Evolutionary conservation across 176 grass and related monocot genomes (phyloP).

Genomic region (Eremochloa ophiuroides): DNA sequence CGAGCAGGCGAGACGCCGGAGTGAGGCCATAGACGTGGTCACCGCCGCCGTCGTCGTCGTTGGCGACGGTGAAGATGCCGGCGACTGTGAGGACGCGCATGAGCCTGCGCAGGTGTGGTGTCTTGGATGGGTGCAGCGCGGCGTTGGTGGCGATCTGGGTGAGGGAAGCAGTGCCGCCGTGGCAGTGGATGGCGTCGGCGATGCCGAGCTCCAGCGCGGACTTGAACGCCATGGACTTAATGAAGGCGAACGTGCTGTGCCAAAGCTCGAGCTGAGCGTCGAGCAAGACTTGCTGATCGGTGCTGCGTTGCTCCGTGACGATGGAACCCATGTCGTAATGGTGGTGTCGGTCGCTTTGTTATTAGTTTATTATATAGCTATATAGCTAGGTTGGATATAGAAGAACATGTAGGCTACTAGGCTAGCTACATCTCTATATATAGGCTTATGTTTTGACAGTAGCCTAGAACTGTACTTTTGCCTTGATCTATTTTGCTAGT

Average conservation of each 20-base stretch:
- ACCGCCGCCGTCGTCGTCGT: neutral
- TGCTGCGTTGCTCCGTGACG: neutral
- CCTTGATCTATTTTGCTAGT: neutral
- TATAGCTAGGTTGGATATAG: neutral
- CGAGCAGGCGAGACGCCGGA: neutral
- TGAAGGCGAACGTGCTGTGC: neutral
- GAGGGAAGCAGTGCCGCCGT: neutral
- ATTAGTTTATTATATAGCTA: neutral
- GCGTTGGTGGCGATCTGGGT: neutral
- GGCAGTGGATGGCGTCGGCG: neutral
- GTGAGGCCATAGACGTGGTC: neutral
- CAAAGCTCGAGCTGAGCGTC: neutral
- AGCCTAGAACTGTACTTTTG: neutral
- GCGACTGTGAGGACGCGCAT: constrained; percentile 12
- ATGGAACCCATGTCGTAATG: neutral
- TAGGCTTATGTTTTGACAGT: neutral
- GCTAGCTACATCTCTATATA: neutral
- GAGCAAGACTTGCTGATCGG: neutral
- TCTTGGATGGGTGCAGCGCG: constrained; percentile 10
- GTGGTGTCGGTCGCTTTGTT: neutral
- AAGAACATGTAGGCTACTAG: neutral
- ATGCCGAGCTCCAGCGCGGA: neutral
- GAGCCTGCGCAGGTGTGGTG: neutral
- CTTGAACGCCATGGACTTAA: neutral
- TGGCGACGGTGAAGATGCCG: neutral